Conservation (phyloP, 148 eudicot species). For the Chenopodium album region DNA sequence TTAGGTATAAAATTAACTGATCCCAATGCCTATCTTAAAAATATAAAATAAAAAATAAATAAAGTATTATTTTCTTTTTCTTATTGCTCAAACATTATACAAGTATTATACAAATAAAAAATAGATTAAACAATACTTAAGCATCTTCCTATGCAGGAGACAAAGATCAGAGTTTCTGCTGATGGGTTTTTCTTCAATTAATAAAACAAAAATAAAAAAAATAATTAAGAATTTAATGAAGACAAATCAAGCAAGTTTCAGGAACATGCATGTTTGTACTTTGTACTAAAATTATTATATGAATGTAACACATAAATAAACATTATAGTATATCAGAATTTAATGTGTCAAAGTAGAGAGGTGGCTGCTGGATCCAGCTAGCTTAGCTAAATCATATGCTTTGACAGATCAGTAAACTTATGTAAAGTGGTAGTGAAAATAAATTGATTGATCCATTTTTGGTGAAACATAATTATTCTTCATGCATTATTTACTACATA, state of each 20-base stretch:
- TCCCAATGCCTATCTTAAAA: constrained; percentile 30
- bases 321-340: constrained; percentile 15
- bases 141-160: constrained; percentile 34
- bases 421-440: constrained; percentile 18
- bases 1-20: constrained; percentile 32
- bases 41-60: background rate
- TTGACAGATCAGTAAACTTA: constrained; percentile 22
- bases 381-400: constrained; percentile 26
- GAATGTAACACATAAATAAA: constrained; percentile 13
- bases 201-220: background rate
- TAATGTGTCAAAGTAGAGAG: constrained; percentile 11
- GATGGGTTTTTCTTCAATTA: background rate
- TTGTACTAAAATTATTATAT: constrained; percentile 22
- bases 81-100: background rate
- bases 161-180: constrained; percentile 31
- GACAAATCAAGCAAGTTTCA: constrained; percentile 34
- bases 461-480: constrained; percentile 10
- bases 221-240: background rate
- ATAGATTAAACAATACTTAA: constrained; percentile 3
- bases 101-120: background rate
- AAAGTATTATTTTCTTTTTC: background rate
- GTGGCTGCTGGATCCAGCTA: constrained; percentile 22
- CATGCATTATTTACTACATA: constrained; percentile 1
- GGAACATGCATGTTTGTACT: constrained; percentile 38
- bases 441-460: constrained; percentile 13